Evolutionary conservation across 306 rosid species (phyloP).

Genomic region (Echinosophora koreensis): DNA sequence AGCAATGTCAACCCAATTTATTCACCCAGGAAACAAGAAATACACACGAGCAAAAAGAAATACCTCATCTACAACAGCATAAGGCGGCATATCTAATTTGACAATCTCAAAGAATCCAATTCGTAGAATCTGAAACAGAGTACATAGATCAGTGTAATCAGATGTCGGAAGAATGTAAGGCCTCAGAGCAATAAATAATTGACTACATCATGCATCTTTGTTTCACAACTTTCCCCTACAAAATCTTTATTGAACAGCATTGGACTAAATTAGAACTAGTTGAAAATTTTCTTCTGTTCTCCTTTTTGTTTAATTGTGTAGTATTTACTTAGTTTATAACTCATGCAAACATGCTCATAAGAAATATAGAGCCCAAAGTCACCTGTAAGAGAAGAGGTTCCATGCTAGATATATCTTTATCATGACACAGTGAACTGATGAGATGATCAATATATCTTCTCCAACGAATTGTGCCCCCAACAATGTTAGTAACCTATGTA

Average conservation of each 20-base stretch:
- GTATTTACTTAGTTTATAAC: constrained; percentile 22
- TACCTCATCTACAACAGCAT: constrained; percentile 96
- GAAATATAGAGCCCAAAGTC: constrained; percentile 26
- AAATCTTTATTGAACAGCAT: constrained; percentile 4
- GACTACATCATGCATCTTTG: not conserved
- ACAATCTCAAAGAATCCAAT: constrained; percentile 85
- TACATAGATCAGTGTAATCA: constrained; percentile 36
- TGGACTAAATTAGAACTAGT: not conserved
- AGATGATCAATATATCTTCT: constrained; percentile 88
- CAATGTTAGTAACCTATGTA: constrained; percentile 81
- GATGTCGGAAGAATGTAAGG: constrained; percentile 14
- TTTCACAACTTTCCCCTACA: constrained; percentile 27
- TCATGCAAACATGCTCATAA: not conserved
- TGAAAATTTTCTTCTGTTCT: not conserved
- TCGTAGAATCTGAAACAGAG: constrained; percentile 71
- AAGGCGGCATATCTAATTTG: constrained; percentile 85
- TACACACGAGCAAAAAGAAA: constrained; percentile 21
- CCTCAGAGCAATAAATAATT: constrained; percentile 4
- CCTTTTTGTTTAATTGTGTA: constrained; percentile 1
- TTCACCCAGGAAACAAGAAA: constrained; percentile 14
- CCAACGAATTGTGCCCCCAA: constrained; percentile 93
- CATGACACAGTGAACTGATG: constrained; percentile 72
- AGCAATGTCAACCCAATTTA: not conserved
- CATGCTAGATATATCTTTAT: constrained; percentile 68
- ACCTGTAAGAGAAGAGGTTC: constrained; percentile 96